Base-by-base conservation (phyloP, 768 basidiomycete genomes). In the Russula sp. region DNA sequence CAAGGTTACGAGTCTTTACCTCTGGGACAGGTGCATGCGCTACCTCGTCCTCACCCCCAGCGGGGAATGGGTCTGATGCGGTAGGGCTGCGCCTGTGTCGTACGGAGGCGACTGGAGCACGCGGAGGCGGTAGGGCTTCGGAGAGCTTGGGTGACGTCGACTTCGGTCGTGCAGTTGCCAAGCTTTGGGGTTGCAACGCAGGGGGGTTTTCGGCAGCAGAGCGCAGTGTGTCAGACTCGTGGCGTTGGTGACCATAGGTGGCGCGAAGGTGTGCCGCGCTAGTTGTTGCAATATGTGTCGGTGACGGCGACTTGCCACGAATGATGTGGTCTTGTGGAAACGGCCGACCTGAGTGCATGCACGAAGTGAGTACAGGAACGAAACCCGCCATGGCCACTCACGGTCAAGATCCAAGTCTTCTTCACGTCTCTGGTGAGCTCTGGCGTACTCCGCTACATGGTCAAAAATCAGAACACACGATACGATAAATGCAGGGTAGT, bases 141-240 rank as follows among this genome's bases (percentile, higher is more conserved):
- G 67, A 32, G 18, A 48, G 25, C 22, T 56, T 63, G 20, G 60
- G 61, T 18, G 61, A 63, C 48, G 64, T 58, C 20, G 55, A 65
- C 39, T 58, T 59, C 29, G 36, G 54, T 54, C 7, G 66, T 16
- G 13, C 53, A 60, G 20, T 59, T 64, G 25, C 45, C 34, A 34
- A 14, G 11, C 54, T 38, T 46, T 49, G 58, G 4, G 52, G 16
- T 48, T 54, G 62, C 4, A 9, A 41, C 38, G 38, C 55, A 39
- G 63, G 58, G n/a, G 54, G 49, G 10, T 74, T 73, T 18, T 74
- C 73, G 20, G 76, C 75, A 14, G 74, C 70, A 7, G 77, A 80
- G 48, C 85, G 86, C 34, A 90, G 74, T 0, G 89, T 90, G 64
- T 92, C 89, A 0, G 89, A 90, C 60, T 90, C 88, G 32, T 83